Evolutionary conservation across 148 eudicot species (phyloP).

Genomic region (Nepenthes gracilis): DNA sequence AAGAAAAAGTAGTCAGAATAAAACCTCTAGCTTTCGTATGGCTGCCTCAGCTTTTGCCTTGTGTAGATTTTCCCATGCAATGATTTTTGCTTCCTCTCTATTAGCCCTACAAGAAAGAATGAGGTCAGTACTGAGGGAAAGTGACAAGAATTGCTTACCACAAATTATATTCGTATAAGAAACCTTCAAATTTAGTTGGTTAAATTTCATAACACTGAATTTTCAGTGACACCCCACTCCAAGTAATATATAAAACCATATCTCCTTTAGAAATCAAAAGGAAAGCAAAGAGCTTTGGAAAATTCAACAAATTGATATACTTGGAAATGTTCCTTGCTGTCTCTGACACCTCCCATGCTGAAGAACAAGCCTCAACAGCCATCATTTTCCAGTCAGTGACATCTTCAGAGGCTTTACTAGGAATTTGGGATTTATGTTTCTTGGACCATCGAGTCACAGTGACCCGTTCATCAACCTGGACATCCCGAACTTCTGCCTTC

Average conservation of each 20-base stretch:
- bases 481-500: constrained; percentile 66
- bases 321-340: constrained; percentile 47
- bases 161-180: background rate
- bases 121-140: background rate
- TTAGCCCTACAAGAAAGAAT: constrained; percentile 29
- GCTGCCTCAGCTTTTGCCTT: constrained; percentile 97
- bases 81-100: constrained; percentile 84
- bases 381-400: constrained; percentile 57
- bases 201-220: too few relatives aligned
- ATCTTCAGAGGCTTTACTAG: constrained; percentile 39
- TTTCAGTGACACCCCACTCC: too few relatives aligned
- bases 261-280: background rate
- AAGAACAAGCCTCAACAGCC: constrained; percentile 40
- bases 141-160: background rate
- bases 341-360: constrained; percentile 69
- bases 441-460: constrained; percentile 79
- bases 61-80: constrained; percentile 97
- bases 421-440: constrained; percentile 31
- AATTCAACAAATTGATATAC: constrained; percentile 3
- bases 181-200: too few relatives aligned
- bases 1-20: constrained; percentile 6
- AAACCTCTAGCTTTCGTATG: constrained; percentile 84
- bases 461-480: constrained; percentile 76
- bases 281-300: background rate
- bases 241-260: background rate